Evolutionary conservation across 2,329 filamentous ascomycete genomes (phyloP), one percentile per base, ranked within the genome.

Genomic region (Penicillium corylophilum): DNA sequence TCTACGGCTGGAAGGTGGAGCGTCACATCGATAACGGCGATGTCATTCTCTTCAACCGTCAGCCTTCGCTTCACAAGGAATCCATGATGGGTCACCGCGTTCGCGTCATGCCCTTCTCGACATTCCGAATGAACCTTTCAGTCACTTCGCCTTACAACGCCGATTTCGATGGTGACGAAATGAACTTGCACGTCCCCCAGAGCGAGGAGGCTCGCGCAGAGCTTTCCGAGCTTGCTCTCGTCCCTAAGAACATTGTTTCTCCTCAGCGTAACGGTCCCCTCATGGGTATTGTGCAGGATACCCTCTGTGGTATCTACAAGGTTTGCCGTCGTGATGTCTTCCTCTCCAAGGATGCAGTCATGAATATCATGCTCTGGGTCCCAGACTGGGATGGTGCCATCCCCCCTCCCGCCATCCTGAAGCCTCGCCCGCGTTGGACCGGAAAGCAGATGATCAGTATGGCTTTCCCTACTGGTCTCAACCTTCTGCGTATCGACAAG

Each of bases 61-160:
- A 99, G 71, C 94, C 94, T 1, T 99, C 94, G 31, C 80, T 99
- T 66, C 94, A 99, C 81, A 99, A 99, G 75, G 94, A 99, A 71
- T 99, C 94, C 54, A 99, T 99, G 94, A 99, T 99, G 95, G 94
- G 90, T 73, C 94, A 99, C 75, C 86, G 90, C 64, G 94, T 99
- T 57, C 87, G 88, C 54, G 94, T 99, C 55, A 97, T 99, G 92
- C 94, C 94, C 3, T 99, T 96, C 73, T 99, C 94, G 5, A 99
- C 94, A 1, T 99, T 99, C 80, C 87, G 94, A 58, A 82, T 99
- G 42, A 99, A 99, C 68, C 75, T 99, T 62, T 99, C 94, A 0
- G 94, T 99, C 67, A 99, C 95, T 0, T 95, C 92, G 24, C 94
- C 94, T 0, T 99, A 99, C 80, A 99, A 99, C 77, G 94, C 94